Evolutionary conservation across 129 eudicot species (phyloP).

Genomic region (Centella asiatica): DNA sequence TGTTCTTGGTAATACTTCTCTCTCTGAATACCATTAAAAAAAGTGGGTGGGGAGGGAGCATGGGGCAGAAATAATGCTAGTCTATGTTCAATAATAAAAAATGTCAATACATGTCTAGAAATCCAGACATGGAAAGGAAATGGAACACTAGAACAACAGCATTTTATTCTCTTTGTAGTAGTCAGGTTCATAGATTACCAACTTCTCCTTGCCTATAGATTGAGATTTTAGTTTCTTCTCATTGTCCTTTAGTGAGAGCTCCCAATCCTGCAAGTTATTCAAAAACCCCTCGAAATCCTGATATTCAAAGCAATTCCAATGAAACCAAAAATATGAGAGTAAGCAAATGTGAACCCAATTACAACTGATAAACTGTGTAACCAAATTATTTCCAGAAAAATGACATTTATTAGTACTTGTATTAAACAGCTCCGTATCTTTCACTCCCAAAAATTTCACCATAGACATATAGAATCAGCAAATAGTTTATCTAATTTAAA

Average conservation of each 20-base stretch:
- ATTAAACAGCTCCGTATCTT: too few relatives aligned
- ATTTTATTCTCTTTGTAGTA: neutral
- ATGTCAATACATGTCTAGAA: too few relatives aligned
- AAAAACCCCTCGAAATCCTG: conserved; percentile 90
- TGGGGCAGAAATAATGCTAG: too few relatives aligned
- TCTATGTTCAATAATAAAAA: too few relatives aligned
- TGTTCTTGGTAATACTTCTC: too few relatives aligned
- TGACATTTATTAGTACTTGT: too few relatives aligned
- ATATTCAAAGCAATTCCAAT: conserved; percentile 9
- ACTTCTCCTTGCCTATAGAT: conserved; percentile 29
- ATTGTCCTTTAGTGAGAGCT: conserved; percentile 54
- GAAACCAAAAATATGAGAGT: conserved; percentile 3
- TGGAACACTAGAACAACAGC: neutral
- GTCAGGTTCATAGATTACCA: conserved; percentile 25
- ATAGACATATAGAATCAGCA: too few relatives aligned
- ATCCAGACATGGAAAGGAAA: neutral
- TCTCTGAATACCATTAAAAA: too few relatives aligned
- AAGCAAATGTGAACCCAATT: conserved; percentile 13
- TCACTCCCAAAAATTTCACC: too few relatives aligned
- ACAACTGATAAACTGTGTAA: neutral
- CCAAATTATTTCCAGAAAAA: too few relatives aligned
- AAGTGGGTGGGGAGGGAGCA: too few relatives aligned
- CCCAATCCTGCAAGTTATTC: conserved; percentile 93
- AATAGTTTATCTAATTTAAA: too few relatives aligned
- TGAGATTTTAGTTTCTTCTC: conserved; percentile 64